These are phyloP conservation scores for Durotheca rogersii DNA, from an alignment of 495 filamentous ascomycete genomes.

Conservation along the genomic window DNA sequence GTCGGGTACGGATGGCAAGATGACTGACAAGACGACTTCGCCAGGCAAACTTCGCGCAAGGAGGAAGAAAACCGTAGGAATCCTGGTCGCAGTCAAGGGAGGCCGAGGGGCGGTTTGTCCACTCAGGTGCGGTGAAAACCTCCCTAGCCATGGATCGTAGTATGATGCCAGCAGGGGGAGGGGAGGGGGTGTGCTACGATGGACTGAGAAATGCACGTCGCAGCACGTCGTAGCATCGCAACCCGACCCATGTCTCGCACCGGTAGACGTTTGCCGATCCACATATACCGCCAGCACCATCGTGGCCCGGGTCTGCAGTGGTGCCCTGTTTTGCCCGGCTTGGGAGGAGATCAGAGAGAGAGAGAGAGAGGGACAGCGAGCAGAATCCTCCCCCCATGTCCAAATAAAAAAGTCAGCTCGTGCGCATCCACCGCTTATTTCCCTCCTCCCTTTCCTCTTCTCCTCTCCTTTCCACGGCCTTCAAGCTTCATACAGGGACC, in stretches of 20 bases:
- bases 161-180: neutral
- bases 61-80: too few relatives aligned
- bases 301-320: constrained; percentile 9
- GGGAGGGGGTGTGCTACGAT: neutral
- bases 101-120: too few relatives aligned
- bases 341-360: too few relatives aligned
- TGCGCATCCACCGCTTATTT: constrained; percentile 17
- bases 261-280: constrained; percentile 32
- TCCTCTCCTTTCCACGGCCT: constrained; percentile 12
- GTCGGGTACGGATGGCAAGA: neutral
- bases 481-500: neutral
- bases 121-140: too few relatives aligned
- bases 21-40: too few relatives aligned
- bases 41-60: too few relatives aligned
- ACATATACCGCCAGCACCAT: constrained; percentile 22
- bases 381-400: constrained; percentile 26
- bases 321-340: constrained; percentile 17
- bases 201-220: neutral
- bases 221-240: too few relatives aligned
- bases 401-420: constrained; percentile 25
- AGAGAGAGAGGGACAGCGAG: too few relatives aligned
- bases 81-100: too few relatives aligned
- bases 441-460: constrained; percentile 3
- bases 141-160: too few relatives aligned
- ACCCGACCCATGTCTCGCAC: constrained; percentile 25